These are phyloP conservation scores for Vaccinium darrowii DNA, from an alignment of 148 eudicot species.

Conservation along the genomic window DNA sequence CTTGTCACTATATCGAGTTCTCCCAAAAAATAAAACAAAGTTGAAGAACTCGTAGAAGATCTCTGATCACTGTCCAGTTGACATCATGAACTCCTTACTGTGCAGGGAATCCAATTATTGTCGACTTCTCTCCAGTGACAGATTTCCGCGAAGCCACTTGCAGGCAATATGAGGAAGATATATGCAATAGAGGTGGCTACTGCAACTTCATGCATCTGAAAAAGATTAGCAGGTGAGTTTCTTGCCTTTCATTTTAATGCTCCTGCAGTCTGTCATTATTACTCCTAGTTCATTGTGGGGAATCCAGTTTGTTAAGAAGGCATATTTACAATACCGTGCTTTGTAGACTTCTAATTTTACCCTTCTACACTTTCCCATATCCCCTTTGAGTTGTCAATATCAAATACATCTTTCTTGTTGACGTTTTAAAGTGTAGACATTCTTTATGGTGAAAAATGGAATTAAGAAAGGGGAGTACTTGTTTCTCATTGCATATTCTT, in stretches of 20 bases:
- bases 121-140: constrained; percentile 94
- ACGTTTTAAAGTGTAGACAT: not conserved
- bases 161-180: constrained; percentile 89
- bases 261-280: not conserved
- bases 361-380: not conserved
- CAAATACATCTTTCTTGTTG: not conserved
- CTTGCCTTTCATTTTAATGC: not conserved
- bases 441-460: not conserved
- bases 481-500: constrained; percentile 8
- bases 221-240: constrained; percentile 77
- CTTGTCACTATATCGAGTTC: not conserved
- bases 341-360: not conserved
- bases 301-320: not conserved
- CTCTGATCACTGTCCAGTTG: not conserved
- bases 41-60: not conserved
- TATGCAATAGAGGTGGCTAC: constrained; percentile 90
- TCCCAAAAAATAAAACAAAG: not conserved
- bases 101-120: constrained; percentile 85
- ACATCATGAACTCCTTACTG: not conserved
- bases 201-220: constrained; percentile 97
- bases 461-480: not conserved
- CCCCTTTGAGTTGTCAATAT: not conserved
- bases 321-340: not conserved
- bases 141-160: constrained; percentile 98
- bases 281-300: not conserved